A percentile compares a stretch with the other conserved stretches of the same genome.
These are phyloP conservation scores for Lotmaria passim DNA, from an alignment of 208 protist genomes.

Conservation along the genomic window DNA sequence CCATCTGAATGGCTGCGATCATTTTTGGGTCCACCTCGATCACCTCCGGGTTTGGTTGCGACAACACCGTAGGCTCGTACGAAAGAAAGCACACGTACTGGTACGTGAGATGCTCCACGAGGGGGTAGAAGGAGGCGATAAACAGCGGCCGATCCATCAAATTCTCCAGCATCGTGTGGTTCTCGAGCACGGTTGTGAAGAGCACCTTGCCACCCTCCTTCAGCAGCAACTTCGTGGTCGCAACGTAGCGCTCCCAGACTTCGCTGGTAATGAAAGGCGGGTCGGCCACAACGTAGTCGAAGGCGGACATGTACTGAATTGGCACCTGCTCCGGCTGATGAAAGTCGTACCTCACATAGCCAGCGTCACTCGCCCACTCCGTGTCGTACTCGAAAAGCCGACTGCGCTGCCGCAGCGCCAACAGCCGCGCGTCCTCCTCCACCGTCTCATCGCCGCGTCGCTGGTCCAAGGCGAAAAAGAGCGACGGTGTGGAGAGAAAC, in stretches of 20 bases:
- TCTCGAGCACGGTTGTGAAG: conserved; percentile 92
- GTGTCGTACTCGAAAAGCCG: conserved; percentile 88
- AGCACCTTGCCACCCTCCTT: conserved; percentile 80
- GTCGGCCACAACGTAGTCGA: conserved; percentile 94
- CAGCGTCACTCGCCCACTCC: conserved; percentile 74
- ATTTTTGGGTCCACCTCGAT: conserved; percentile 33
- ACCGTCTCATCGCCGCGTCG: conserved; percentile 24
- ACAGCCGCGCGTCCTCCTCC: conserved; percentile 26
- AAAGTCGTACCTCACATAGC: conserved; percentile 92
- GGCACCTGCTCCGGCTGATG: conserved; percentile 76
- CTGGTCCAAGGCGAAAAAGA: conserved; percentile 89
- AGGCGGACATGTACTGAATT: conserved; percentile 70
- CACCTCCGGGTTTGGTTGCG: conserved; percentile 32
- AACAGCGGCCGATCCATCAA: conserved; percentile 75
- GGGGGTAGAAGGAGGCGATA: conserved; percentile 81
- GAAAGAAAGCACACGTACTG: conserved; percentile 95
- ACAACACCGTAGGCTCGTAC: conserved; percentile 64
- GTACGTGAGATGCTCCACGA: conserved; percentile 89
- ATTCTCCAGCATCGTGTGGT: conserved; percentile 81
- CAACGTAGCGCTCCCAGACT: conserved; percentile 85
- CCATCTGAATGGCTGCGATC: conserved; percentile 57
- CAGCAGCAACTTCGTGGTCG: conserved; percentile 57
- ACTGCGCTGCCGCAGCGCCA: conserved; percentile 47
- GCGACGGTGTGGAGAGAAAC: conserved; percentile 90
- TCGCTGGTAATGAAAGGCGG: conserved; percentile 94